Conservation (phyloP, 2,329 filamentous ascomycete genomes). For the Aplosporella prunicola region DNA sequence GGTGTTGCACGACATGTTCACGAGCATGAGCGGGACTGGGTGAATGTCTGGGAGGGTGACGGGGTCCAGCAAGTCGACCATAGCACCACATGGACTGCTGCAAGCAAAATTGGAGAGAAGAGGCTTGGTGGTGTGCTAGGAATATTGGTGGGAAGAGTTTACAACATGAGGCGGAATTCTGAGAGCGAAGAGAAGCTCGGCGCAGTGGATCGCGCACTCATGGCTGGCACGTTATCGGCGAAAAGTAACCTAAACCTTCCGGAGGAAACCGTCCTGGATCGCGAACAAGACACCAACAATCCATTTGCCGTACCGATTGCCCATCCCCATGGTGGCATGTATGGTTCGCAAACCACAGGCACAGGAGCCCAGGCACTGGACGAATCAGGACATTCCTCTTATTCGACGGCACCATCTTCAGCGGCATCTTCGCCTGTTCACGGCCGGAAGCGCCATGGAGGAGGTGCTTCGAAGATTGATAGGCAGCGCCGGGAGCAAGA, state of each 20-base stretch:
- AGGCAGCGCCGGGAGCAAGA: constrained; percentile 7
- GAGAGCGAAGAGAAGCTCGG: constrained; percentile 11
- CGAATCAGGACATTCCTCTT: too few species aligned
- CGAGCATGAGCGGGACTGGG: constrained; percentile 45
- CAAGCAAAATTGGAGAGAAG: constrained; percentile 47
- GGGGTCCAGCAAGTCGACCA: constrained; percentile 56
- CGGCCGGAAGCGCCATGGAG: too few species aligned
- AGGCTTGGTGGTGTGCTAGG: constrained; percentile 60
- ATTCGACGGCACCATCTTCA: background rate
- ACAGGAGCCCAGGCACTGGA: too few species aligned
- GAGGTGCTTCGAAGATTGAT: constrained; percentile 5
- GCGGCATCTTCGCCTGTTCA: background rate
- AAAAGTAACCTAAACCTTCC: constrained; percentile 9
- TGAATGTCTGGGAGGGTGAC: constrained; percentile 53
- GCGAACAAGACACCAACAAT: constrained; percentile 4
- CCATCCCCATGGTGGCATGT: background rate
- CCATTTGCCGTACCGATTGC: background rate
- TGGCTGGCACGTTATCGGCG: constrained; percentile 3
- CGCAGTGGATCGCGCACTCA: background rate
- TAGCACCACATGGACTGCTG: constrained; percentile 44
- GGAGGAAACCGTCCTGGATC: constrained; percentile 1
- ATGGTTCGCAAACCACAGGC: too few species aligned
- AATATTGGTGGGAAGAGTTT: constrained; percentile 57
- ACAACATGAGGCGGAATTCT: constrained; percentile 43
- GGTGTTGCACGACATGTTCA: constrained; percentile 51